A percentile compares a stretch with the other conserved stretches of the same genome.
These are phyloP conservation scores for Candida awuae DNA, from an alignment of 805 yeast species.

Conservation along the genomic window DNA sequence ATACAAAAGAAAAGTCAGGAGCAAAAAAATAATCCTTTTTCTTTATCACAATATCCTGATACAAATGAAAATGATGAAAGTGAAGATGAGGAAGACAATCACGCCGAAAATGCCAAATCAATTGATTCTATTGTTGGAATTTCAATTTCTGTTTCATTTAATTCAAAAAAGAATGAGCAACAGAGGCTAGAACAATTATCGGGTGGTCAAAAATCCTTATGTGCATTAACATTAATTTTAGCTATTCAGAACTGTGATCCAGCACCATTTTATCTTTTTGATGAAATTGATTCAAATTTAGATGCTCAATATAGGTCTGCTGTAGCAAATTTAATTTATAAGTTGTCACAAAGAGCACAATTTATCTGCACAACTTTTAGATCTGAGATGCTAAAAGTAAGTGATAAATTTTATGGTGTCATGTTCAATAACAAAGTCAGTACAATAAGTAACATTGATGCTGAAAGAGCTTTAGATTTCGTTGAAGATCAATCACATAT, in stretches of 20 bases:
- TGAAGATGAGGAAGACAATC: conserved; percentile 15
- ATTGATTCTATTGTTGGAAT: conserved; percentile 71
- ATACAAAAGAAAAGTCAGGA: conserved; percentile 41
- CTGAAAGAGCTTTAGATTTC: conserved; percentile 72
- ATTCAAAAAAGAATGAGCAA: conserved; percentile 77
- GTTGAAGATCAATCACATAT: conserved; percentile 54
- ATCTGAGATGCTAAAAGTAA: conserved; percentile 83
- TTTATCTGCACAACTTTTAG: conserved; percentile 95
- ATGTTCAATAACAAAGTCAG: conserved; percentile 77
- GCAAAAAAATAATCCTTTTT: conserved; percentile 4
- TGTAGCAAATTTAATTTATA: conserved; percentile 68
- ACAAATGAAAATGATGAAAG: conserved; percentile 8
- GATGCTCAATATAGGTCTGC: conserved; percentile 88
- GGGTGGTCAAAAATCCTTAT: conserved; percentile 95
- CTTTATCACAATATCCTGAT: conserved; percentile 14
- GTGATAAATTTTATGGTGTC: conserved; percentile 84
- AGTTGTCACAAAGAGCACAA: conserved; percentile 65
- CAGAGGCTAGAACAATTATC: conserved; percentile 83
- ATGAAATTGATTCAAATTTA: conserved; percentile 92
- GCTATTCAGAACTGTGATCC: conserved; percentile 96
- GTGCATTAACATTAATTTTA: conserved; percentile 87
- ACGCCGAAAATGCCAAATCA: conserved; percentile 12
- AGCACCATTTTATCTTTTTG: conserved; percentile 93
- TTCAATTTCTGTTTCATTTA: conserved; percentile 81
- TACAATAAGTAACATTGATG: conserved; percentile 59